Evolutionary conservation across 78 protist species (phyloP), one percentile per base, ranked within the genome.

Genomic region (Tieghemostelium lacteum): DNA sequence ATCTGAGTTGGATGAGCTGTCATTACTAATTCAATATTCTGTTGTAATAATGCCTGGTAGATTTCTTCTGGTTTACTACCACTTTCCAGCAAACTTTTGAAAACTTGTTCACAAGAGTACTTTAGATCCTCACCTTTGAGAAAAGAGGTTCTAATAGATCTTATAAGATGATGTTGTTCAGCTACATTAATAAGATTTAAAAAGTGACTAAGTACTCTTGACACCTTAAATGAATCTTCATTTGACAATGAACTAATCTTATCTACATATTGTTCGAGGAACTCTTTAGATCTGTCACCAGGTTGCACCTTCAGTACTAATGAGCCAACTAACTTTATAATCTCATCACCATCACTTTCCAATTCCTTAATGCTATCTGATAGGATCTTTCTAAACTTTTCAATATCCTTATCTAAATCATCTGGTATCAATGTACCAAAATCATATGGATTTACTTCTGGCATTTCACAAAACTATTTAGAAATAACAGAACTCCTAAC

Each of bases 1-100:
- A 88, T 93, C 49, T 95, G 94, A 0, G 97, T 95, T 62, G 97
- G 97, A 49, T 95, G 97, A 24, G 97, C 96, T 1, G 97, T 95
- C 62, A 95, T 67, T 33, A 95, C 96, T 19, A 93, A 69, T 57
- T 95, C 97, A 28, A 95, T 88, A 36, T 67, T 64, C 83, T 89
- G 95, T 75, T 72, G 31, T 6, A 55, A 1, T 8, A 93, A 28
- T n/a, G 87, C 73, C 33, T 93, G 39, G 52, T 58, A 83, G 26
- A 83, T 60, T 17, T 29, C 28, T 10, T 83, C 78, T 2, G 63
- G 50, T 39, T 26, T 16, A n/a, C 66, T 14, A 31, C 91, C 91
- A 17, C 55, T 26, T 0, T 14, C 33, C 12, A 83, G 5, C 12
- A 83, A 24, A 14, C 34, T 34, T 60, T 83, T 45, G 10, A 83